Conservation (phyloP, 2,329 filamentous ascomycete genomes). For the Pleomassaria siparia region DNA sequence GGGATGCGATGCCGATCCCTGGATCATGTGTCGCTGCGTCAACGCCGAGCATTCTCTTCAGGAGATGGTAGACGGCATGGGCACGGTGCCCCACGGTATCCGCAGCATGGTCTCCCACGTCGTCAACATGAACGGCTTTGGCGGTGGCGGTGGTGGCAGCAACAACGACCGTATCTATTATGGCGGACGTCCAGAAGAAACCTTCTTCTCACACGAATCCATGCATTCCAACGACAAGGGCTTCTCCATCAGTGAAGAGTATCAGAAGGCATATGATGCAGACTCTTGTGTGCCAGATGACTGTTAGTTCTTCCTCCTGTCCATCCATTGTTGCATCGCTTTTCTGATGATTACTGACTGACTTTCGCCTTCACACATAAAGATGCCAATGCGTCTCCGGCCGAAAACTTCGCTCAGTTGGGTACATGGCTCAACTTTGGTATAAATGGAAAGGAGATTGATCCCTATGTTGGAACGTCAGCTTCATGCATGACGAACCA, state of each 20-base stretch:
- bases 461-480: constrained; percentile 5
- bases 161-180: constrained; percentile 4
- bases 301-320: too few relatives aligned
- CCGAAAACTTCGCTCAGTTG: constrained; percentile 16
- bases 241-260: constrained; percentile 6
- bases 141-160: constrained; percentile 2
- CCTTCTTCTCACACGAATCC: constrained; percentile 7
- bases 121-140: constrained; percentile 6
- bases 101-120: constrained; percentile 15
- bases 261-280: constrained; percentile 10
- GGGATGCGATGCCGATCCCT: constrained; percentile 11
- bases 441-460: constrained; percentile 10
- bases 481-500: constrained; percentile 12
- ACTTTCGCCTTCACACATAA: too few relatives aligned
- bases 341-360: too few relatives aligned
- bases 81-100: constrained; percentile 11
- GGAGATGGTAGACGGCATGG: constrained; percentile 10
- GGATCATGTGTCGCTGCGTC: constrained; percentile 15
- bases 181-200: not conserved
- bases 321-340: too few relatives aligned
- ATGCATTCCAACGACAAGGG: constrained; percentile 12
- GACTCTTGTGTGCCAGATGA: constrained; percentile 13
- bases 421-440: constrained; percentile 13
- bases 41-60: constrained; percentile 12
- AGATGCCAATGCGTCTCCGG: constrained; percentile 11